Base-by-base conservation (phyloP, 2,329 filamentous ascomycete species). In the Exophiala dermatitidis region DNA sequence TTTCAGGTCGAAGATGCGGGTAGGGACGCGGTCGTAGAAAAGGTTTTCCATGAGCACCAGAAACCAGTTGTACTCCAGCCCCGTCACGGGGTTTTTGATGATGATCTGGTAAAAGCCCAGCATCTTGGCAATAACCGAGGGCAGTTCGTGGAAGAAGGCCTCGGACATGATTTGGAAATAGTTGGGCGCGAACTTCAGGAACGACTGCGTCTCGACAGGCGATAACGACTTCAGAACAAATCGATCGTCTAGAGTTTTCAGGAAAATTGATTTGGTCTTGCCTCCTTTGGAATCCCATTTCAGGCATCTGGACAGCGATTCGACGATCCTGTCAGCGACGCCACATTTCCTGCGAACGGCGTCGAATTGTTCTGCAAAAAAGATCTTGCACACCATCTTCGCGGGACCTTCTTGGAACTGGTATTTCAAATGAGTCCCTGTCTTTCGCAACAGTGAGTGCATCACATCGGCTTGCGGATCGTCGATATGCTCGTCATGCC, bases 281-380 rank as follows among this genome's bases (percentile, higher is more conserved):
- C 93, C 93, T 28, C 93, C 94, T 67, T 95, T 95, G 2, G 89
- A 95, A 71, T 98, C 93, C 88, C 91, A 98, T 69, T 97, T 96
- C 19, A 95, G 79, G 71, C 94, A 98, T 19, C 93, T 83, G 5
- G 93, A 97, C 26, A 98, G 75, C 1, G 90, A 96, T 67, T 98
- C 93, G 29, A 97, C 84, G 60, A 98, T 95, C 34, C 93, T 86
- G 66, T 97, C 90, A 1, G 89, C 84, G 5, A 96, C 86, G 10
- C 91, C 91, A 60, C 91, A 97, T 70, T 95, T 96, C 52, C 88
- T 82, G 52, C 93, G 83, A 37, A 98, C 78, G 2, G 93, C 93
- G 70, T 98, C 93, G 63, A 98, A 98, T 59, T 96, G 93, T 68
- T 97, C 93, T 0, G 93, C 93, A 65, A 94, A 98, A 70, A 98